Evolutionary conservation across 352 stramenopile species (phyloP), one percentile per base, ranked within the genome.

Genomic region (Phytophthora chlamydospora): DNA sequence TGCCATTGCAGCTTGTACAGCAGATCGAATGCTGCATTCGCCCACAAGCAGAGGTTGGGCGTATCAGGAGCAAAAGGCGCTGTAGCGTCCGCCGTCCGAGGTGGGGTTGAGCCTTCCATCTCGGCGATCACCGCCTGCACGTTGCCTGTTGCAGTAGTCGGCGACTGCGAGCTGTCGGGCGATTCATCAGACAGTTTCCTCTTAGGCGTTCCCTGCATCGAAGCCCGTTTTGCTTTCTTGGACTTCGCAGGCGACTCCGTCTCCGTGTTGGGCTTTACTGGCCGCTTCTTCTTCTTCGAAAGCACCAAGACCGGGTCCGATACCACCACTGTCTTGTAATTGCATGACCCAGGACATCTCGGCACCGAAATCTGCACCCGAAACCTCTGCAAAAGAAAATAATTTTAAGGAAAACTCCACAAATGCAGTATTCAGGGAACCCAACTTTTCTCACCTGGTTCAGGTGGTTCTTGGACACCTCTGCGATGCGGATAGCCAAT

Each of bases 391-490:
- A 39, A 39, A 55, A 27, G 12, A 55, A 9, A 29, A 36, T 32
- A 33, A 46, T 0, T 14, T 35, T 19, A 39, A 17, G 34, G 31
- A 14, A 41, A 52, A 41, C 35, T 19, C 35, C 14, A 41, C 5
- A 12, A 52, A 40, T 40, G 29, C 27, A 41, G 17, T 5, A 42
- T 40, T 17, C 36, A 21, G 48, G 17, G 6, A 8, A 9, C 24
- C 19, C n/a, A 11, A 19, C 3, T 39, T 13, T 0, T 10, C 29
- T 31, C 58, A 91, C 81, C 81, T 90, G 81, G 68, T 93, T 93
- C 51, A 90, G 71, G 42, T 93, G 81, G 62, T 93, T 93, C 67
- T 93, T 93, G 33, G 84, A 93, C 5, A 93, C 84, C 42, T 93
- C 80, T 51, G 85, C 85, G 57, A 93, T 91, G 14, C 84, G 84